phyloP scores from a whole-genome alignment of 192 early-diverging fungal genomes.

The Helicostylum pulchrum region DNA sequence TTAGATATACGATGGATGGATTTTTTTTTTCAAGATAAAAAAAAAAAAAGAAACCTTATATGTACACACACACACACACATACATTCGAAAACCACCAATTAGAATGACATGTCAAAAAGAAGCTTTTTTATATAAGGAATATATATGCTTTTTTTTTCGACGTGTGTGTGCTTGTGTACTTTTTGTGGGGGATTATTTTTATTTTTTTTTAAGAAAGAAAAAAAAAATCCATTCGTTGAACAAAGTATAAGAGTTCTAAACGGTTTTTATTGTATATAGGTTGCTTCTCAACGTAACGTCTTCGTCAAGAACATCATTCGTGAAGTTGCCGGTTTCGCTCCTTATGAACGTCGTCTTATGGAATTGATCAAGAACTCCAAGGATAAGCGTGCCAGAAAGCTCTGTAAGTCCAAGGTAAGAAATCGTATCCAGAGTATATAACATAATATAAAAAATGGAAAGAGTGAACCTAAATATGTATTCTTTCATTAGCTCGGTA shows the following conservation, averaged over 20 bases:
- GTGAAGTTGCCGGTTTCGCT: conserved; percentile 96
- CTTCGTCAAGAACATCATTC: conserved; percentile 92
- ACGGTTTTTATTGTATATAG: conserved; percentile 9
- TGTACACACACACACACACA: no score
- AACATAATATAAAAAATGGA: neutral
- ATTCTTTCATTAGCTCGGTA: conserved; percentile 76
- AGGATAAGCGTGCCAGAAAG: conserved; percentile 99
- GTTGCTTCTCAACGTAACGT: conserved; percentile 67
- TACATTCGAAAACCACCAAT: no score
- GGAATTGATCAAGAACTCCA: conserved; percentile 99
- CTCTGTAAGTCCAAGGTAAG: conserved; percentile 93
- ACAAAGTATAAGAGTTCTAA: neutral
- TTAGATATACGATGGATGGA: conserved; percentile 17
- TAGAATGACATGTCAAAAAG: no score
- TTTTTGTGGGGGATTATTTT: neutral
- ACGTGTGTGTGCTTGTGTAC: neutral
- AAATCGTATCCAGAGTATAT: neutral
- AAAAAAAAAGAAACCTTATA: no score
- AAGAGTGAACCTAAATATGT: neutral
- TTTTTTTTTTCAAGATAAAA: neutral
- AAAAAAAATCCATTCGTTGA: neutral
- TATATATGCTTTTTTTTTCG: no score
- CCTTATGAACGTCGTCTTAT: conserved; percentile 99
- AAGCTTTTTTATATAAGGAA: no score
- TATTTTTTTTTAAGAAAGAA: neutral